Conservation (phyloP, 2,329 filamentous ascomycete genomes). For the Lachnellula suecica region DNA sequence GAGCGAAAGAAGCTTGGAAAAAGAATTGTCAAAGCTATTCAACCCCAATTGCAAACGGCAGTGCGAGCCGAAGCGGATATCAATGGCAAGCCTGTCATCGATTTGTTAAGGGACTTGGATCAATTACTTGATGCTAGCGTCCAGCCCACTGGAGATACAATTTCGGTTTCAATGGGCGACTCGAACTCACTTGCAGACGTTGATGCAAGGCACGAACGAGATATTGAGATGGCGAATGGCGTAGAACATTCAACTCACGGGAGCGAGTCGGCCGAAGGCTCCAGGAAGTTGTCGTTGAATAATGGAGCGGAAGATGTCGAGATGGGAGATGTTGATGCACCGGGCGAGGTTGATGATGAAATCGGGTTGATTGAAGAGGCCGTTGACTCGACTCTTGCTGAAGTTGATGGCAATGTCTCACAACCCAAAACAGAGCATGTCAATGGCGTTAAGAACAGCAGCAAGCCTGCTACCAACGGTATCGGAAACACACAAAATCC, state of each 20-base stretch:
- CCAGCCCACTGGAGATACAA: conserved; percentile 42
- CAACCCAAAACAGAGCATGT: conserved; percentile 23
- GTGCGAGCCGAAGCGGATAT: conserved; percentile 81
- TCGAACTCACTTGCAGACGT: conserved; percentile 40
- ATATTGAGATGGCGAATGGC: conserved; percentile 21
- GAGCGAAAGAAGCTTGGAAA: conserved; percentile 85
- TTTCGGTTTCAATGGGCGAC: conserved; percentile 41
- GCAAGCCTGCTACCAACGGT: conserved; percentile 48
- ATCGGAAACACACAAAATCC: conserved; percentile 36
- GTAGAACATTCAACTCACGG: conserved; percentile 8
- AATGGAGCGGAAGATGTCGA: conserved; percentile 35
- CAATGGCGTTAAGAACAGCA: conserved; percentile 28
- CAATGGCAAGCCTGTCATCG: conserved; percentile 66
- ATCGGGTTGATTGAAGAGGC: conserved; percentile 20
- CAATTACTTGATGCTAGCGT: conserved; percentile 68
- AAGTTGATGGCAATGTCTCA: conserved; percentile 23
- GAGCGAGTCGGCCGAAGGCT: conserved; percentile 6
- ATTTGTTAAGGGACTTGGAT: conserved; percentile 72
- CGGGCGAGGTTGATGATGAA: conserved; percentile 15
- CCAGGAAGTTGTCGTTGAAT: not conserved
- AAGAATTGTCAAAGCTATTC: conserved; percentile 80
- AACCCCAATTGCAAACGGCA: conserved; percentile 74
- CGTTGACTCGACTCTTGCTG: conserved; percentile 2
- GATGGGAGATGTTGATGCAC: conserved; percentile 36
- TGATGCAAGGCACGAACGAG: conserved; percentile 38